Evolutionary conservation across 176 grass and related monocot genomes (phyloP), one percentile per base, ranked within the genome.

Genomic region (Oropetium thomaeum): DNA sequence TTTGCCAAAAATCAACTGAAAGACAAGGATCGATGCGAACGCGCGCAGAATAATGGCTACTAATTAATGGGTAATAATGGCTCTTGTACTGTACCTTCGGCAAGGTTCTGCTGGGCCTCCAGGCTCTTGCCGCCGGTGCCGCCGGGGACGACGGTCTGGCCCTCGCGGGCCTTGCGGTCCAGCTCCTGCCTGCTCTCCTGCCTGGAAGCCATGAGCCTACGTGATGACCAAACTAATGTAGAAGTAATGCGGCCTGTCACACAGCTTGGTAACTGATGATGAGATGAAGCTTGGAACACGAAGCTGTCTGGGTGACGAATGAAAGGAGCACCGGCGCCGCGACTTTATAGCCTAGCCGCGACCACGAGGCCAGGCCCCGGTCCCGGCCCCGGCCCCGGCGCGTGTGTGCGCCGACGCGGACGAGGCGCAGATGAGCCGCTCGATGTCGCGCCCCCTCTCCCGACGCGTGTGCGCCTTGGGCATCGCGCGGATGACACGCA

Each of bases 91-190:
- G n/a, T 37, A 88, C 92, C 91, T 81, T 94, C 82, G 31, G 88
- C 92, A 7, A 94, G 76, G 62, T 76, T 41, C 76, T 94, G 79
- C 71, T 94, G 92, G 12, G 88, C 82, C 58, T 86, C 79, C 16
- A 91, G 59, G 74, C 38, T 81, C 74, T 86, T 86, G 58, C 92
- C 88, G 23, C 91, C 88, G 42, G 91, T 90, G 19, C 92, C 92
- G 10, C 88, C 92, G 2, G 85, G 75, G 39, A 91, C 82, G 38
- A 95, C 88, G 16, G 85, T 88, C 79, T 95, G 62, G 0, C 92
- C 92, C 33, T 88, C 73, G 33, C 79, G 75, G 17, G 85, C 92
- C 62, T 42, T 88, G 60, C 54, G 64, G 74, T 95, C 92, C 13
- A 95, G 79, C 75, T 91, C 74, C 39, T 71, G 40, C 75, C 85